Evolutionary conservation across 371 early-diverging fungal genomes (phyloP).

Genomic region (Mortierella polycephala): DNA sequence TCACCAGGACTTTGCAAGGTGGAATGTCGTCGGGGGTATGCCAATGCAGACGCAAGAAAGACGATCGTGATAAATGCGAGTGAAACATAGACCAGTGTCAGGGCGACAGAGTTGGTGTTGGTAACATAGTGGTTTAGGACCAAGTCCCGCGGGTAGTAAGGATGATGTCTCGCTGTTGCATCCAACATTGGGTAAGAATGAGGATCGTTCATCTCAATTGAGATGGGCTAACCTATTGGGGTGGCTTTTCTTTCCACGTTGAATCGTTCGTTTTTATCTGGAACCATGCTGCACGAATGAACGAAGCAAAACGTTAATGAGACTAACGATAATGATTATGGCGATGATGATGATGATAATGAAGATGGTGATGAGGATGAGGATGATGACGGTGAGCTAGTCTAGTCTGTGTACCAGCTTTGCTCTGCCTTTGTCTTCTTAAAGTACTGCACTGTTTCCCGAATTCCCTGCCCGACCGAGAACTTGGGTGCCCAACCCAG

Average conservation of each 20-base stretch:
- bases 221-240: too few species aligned
- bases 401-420: constrained; percentile 18
- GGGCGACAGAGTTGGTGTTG: constrained; percentile 52
- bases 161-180: constrained; percentile 48
- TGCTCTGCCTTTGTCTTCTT: constrained; percentile 43
- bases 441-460: constrained; percentile 90
- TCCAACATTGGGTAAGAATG: constrained; percentile 1
- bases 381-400: not conserved
- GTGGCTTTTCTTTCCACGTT: not conserved
- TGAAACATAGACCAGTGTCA: constrained; percentile 51
- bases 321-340: too few species aligned
- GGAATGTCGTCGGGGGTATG: constrained; percentile 14
- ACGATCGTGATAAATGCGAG: constrained; percentile 31
- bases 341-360: too few species aligned
- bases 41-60: constrained; percentile 23
- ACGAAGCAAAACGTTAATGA: too few species aligned
- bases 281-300: too few species aligned
- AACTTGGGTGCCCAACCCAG: constrained; percentile 85
- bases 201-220: not conserved
- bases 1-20: constrained; percentile 1
- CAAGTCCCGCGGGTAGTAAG: constrained; percentile 64
- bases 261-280: too few species aligned
- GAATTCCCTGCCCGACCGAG: constrained; percentile 80
- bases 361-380: not conserved
- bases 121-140: constrained; percentile 61